These are phyloP conservation scores for Boeremia exigua DNA, from an alignment of 2,329 filamentous ascomycete genomes.

Conservation along the genomic window DNA sequence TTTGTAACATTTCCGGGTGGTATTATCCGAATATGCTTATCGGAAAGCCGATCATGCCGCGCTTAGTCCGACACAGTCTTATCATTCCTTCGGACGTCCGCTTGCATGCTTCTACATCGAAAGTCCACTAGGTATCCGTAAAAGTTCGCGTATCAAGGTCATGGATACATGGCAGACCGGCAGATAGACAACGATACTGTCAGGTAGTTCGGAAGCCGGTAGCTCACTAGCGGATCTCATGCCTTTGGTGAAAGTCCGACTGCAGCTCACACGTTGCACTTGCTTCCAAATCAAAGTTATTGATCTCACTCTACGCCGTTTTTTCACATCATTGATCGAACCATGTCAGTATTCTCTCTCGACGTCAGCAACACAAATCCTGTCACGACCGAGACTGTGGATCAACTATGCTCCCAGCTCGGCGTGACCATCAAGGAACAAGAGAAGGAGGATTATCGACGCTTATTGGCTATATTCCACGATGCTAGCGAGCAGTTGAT, in stretches of 20 bases:
- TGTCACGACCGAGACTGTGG: slow-evolving; percentile 42
- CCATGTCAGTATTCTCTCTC: slow-evolving; percentile 50
- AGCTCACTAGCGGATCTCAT: too few relatives aligned
- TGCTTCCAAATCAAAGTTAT: too few relatives aligned
- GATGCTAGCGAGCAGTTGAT: slow-evolving; percentile 48
- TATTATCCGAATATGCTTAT: slow-evolving; percentile 5
- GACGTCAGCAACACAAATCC: slow-evolving; percentile 41
- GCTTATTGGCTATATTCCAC: slow-evolving; percentile 49
- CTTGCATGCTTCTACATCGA: neutral
- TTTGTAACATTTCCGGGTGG: neutral
- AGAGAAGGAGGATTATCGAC: slow-evolving; percentile 49
- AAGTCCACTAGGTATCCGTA: neutral
- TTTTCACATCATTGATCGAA: neutral
- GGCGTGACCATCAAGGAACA: slow-evolving; percentile 43
- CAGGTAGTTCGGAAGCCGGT: too few relatives aligned
- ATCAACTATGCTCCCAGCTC: slow-evolving; percentile 40
- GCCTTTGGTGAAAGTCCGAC: too few relatives aligned
- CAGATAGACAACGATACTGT: neutral
- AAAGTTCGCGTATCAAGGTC: too few relatives aligned
- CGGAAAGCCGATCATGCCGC: neutral
- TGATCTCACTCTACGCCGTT: neutral
- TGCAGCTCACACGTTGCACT: too few relatives aligned
- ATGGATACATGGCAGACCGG: too few relatives aligned
- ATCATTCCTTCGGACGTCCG: slow-evolving; percentile 21
- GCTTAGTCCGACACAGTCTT: slow-evolving; percentile 6